A percentile compares a stretch with the other conserved stretches of the same genome.
These are phyloP conservation scores for Nothophytophthora sp. DNA, from an alignment of 352 stramenopile species.

Conservation along the genomic window DNA sequence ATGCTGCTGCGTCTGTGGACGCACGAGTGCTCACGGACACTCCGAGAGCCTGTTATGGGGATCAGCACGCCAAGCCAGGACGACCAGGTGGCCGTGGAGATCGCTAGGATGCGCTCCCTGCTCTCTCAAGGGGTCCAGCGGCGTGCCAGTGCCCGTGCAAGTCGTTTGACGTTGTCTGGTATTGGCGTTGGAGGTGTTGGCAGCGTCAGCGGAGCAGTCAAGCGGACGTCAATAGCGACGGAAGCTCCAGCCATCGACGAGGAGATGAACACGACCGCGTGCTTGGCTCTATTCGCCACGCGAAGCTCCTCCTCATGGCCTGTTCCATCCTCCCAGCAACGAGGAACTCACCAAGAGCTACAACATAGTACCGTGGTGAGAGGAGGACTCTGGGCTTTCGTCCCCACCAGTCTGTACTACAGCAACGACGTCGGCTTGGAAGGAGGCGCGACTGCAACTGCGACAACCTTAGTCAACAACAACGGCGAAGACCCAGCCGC, in stretches of 20 bases:
- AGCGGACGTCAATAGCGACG: constrained; percentile 6
- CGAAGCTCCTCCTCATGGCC: constrained; percentile 4
- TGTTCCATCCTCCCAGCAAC: background rate
- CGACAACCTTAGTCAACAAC: background rate
- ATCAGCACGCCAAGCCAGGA: constrained; percentile 7
- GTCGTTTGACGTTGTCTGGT: constrained; percentile 12
- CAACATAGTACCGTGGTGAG: constrained; percentile 4
- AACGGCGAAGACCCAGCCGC: background rate
- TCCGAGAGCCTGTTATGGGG: constrained; percentile 29
- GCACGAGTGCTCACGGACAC: constrained; percentile 44
- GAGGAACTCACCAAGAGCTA: constrained; percentile 8
- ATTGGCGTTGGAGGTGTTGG: background rate
- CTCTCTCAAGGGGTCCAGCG: constrained; percentile 19
- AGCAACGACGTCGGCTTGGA: background rate
- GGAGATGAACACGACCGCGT: constrained; percentile 1
- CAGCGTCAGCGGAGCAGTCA: constrained; percentile 4
- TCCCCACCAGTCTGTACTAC: constrained; percentile 20
- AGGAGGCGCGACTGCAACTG: constrained; percentile 16
- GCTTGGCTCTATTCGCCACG: constrained; percentile 18
- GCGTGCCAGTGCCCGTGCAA: constrained; percentile 26
- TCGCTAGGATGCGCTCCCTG: constrained; percentile 13
- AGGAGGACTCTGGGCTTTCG: constrained; percentile 24
- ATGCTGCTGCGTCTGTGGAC: constrained; percentile 50
- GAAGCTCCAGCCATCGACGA: constrained; percentile 1
- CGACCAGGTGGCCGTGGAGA: constrained; percentile 7